A percentile compares a stretch with the other conserved stretches of the same genome.
phyloP scores from a whole-genome alignment of 257 asterid species.

The Penstemon eatonii region DNA sequence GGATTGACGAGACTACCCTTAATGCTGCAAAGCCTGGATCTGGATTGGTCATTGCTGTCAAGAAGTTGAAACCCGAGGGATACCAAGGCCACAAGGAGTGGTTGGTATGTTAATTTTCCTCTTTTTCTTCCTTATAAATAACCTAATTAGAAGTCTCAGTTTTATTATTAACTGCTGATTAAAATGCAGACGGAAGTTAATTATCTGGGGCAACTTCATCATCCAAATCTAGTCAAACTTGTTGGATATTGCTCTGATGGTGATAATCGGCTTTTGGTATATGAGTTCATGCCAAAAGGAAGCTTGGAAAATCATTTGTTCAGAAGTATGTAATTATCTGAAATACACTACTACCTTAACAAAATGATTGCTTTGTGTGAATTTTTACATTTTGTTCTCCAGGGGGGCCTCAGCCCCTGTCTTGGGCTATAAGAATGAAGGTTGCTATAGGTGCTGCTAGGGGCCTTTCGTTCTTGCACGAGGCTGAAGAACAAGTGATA shows the following conservation, averaged over 20 bases:
- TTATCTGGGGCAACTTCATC: slow-evolving; percentile 92
- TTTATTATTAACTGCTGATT: background rate
- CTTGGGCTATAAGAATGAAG: slow-evolving; percentile 90
- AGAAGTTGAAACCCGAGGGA: slow-evolving; percentile 92
- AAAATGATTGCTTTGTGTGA: background rate
- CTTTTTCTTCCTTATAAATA: background rate
- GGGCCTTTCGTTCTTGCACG: slow-evolving; percentile 88
- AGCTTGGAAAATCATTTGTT: slow-evolving; percentile 95
- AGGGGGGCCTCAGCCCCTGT: slow-evolving; percentile 87
- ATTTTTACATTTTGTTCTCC: slow-evolving; percentile 23
- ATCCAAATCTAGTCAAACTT: slow-evolving; percentile 85
- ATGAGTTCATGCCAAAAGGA: slow-evolving; percentile 96
- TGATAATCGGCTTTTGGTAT: slow-evolving; percentile 83
- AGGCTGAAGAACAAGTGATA: slow-evolving; percentile 80
- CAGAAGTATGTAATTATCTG: slow-evolving; percentile 57
- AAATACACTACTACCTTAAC: background rate
- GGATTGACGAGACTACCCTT: slow-evolving; percentile 79
- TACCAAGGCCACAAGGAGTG: slow-evolving; percentile 99
- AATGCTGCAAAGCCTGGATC: slow-evolving; percentile 80
- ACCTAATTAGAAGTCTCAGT: background rate
- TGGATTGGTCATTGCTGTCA: slow-evolving; percentile 92
- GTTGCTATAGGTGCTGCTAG: slow-evolving; percentile 93
- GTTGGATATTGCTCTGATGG: slow-evolving; percentile 92
- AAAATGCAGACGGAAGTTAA: slow-evolving; percentile 89
- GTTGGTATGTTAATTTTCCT: slow-evolving; percentile 61